Percentiles rank a stretch among this genome's conserved stretches.
Evolutionary conservation across 768 basidiomycete genomes (phyloP).

Genomic region (Podaxis mareebaensis): DNA sequence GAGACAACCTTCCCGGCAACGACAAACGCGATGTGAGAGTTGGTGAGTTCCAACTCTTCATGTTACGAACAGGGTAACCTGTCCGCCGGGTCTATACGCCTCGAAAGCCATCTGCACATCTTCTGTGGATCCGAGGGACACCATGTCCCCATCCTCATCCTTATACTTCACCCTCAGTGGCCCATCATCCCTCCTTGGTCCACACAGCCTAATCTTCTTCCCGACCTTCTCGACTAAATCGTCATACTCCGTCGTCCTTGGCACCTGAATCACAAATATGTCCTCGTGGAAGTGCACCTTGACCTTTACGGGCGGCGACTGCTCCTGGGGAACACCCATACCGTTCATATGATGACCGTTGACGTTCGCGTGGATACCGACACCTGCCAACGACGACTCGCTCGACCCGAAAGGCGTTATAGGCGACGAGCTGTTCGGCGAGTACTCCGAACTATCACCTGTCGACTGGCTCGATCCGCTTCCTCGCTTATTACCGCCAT

Average conservation of each 20-base stretch:
- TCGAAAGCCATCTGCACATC: conserved; percentile 96
- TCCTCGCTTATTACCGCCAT: conserved; percentile 59
- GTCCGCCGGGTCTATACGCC: conserved; percentile 73
- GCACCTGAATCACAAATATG: conserved; percentile 92
- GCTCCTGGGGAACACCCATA: neutral
- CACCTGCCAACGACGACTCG: conserved; percentile 71
- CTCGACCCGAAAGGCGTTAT: conserved; percentile 90
- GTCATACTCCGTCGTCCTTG: conserved; percentile 72
- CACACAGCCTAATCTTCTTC: conserved; percentile 91
- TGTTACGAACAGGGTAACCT: conserved; percentile 80
- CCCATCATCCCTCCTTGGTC: conserved; percentile 76
- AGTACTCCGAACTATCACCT: conserved; percentile 79
- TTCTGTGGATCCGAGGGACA: conserved; percentile 86
- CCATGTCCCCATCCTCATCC: conserved; percentile 92
- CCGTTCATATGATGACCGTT: conserved; percentile 22
- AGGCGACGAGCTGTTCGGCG: conserved; percentile 83
- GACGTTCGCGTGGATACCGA: conserved; percentile 27
- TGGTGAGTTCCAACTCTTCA: conserved; percentile 33
- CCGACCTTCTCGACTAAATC: conserved; percentile 90
- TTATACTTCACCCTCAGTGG: conserved; percentile 84
- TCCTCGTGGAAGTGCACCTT: conserved; percentile 96
- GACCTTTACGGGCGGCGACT: conserved; percentile 68
- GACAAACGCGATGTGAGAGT: neutral
- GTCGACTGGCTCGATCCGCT: conserved; percentile 87
- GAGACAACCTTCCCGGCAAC: neutral